Evolutionary conservation across 352 stramenopile species (phyloP), one percentile per base, ranked within the genome.

Genomic region (Phytophthora quininea): DNA sequence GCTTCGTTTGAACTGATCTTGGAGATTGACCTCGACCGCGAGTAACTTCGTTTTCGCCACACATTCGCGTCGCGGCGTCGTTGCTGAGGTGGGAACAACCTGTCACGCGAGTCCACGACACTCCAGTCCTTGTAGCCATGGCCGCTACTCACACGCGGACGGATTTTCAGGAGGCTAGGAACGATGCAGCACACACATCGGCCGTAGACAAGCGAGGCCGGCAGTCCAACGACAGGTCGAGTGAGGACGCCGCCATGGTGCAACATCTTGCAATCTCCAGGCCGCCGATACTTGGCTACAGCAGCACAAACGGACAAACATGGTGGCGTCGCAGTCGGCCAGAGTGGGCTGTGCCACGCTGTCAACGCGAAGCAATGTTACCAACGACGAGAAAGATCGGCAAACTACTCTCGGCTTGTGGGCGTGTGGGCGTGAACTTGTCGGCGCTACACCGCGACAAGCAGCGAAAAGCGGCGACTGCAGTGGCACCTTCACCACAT

Each of bases 31-130:
- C 54, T 53, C 64, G 54, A 50, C 54, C 54, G 66, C 66, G 60
- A 69, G 66, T 70, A 69, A 70, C 61, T 70, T 66, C 61, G 37
- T 69, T 74, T 73, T 69, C 61, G 66, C 66, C 66, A 74, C 61
- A 74, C 66, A 74, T 62, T 58, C 66, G 55, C 45, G 66, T 74
- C 60, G 66, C 54, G 3, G 56, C 29, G 61, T 74, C 19, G 66
- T 58, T 42, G 10, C 19, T 24, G 70, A 43, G 5, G 40, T 60
- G 66, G 61, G 66, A 60, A 73, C 53, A 5, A 53, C 15, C 32
- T 57, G 61, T 54, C 49, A 58, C 33, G 62, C 57, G 51, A 69
- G 38, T 40, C 55, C 5, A 73, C 65, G 54, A 73, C 59, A 30
- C 46, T 19, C 62, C 52, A 43, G 45, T 72, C 40, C 50, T 40